A percentile compares a stretch with the other conserved stretches of the same genome.
Conservation (phyloP, 148 eudicot species). For the Limonium bicolor region DNA sequence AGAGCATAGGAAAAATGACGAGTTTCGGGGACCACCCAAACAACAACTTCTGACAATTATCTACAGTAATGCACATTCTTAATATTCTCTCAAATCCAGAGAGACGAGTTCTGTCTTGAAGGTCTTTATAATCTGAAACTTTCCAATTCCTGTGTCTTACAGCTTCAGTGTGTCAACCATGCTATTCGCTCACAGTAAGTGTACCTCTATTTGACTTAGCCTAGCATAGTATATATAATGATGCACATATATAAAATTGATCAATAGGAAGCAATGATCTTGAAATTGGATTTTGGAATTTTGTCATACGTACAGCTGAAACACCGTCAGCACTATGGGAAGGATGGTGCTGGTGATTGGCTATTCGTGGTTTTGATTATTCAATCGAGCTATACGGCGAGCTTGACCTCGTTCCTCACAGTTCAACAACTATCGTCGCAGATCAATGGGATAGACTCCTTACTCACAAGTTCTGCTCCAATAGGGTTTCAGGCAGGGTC, state of each 20-base stretch:
- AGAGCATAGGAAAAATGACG: conserved; percentile 10
- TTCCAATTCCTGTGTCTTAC: neutral
- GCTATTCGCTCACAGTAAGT: conserved; percentile 5
- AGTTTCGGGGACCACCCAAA: conserved; percentile 11
- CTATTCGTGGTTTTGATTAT: conserved; percentile 11
- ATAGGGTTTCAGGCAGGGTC: conserved; percentile 6
- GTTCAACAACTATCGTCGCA: conserved; percentile 10
- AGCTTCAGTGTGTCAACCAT: conserved; percentile 5
- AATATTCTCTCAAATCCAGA: neutral
- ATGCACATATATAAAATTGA: too few species aligned
- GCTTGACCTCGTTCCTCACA: conserved; percentile 12
- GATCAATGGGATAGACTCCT: conserved; percentile 7
- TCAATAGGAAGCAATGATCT: too few species aligned
- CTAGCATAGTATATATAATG: too few species aligned
- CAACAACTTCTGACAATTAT: neutral
- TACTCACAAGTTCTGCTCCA: neutral
- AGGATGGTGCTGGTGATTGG: conserved; percentile 9
- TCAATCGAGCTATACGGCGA: conserved; percentile 13
- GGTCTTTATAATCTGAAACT: neutral
- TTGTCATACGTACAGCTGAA: conserved; percentile 2
- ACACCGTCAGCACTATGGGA: neutral
- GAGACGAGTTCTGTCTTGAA: too few species aligned
- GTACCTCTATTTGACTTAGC: neutral
- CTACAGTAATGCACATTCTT: too few species aligned
- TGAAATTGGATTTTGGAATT: too few species aligned